These are phyloP conservation scores for Fusarium newnesense DNA, from an alignment of 2,329 filamentous ascomycete species.

Conservation along the genomic window DNA sequence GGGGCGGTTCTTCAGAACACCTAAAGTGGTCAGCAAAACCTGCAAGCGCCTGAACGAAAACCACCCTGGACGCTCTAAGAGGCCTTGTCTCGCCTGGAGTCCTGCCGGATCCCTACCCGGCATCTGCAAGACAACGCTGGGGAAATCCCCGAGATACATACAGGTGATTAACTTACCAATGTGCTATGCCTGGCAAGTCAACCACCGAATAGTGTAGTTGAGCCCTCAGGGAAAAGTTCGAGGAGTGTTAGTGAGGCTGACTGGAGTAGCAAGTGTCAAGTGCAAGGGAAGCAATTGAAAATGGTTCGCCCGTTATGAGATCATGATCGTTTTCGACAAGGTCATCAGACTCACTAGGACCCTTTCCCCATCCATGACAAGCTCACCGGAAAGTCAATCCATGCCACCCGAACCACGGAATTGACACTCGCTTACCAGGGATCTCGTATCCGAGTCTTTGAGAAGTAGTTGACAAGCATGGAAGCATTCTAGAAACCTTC, in stretches of 20 bases:
- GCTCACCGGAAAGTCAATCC: constrained; percentile 9
- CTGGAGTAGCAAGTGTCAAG: constrained; percentile 6
- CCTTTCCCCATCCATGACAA: constrained; percentile 10
- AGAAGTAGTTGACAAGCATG: constrained; percentile 5
- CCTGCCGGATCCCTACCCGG: constrained; percentile 25
- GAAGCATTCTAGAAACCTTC: constrained; percentile 43
- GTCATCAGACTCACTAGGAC: constrained; percentile 9
- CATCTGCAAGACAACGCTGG: constrained; percentile 15
- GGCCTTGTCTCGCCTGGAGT: constrained; percentile 20
- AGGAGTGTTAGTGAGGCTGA: constrained; percentile 30
- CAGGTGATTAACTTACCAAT: not conserved
- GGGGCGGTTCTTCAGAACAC: not conserved
- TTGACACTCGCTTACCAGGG: constrained; percentile 10
- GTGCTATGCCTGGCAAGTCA: constrained; percentile 1
- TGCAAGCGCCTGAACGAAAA: constrained; percentile 14
- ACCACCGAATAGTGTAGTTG: constrained; percentile 4
- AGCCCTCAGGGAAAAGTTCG: not conserved
- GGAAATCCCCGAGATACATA: constrained; percentile 15
- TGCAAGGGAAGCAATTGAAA: constrained; percentile 3
- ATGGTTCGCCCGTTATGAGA: constrained; percentile 21
- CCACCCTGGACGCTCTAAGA: constrained; percentile 11
- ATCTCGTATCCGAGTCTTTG: constrained; percentile 18
- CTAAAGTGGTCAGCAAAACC: constrained; percentile 1
- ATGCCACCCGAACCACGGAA: constrained; percentile 12
- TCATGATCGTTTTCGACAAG: constrained; percentile 2